Evolutionary conservation across 495 filamentous ascomycete genomes (phyloP), one percentile per base, ranked within the genome.

Genomic region (Neurospora discreta): DNA sequence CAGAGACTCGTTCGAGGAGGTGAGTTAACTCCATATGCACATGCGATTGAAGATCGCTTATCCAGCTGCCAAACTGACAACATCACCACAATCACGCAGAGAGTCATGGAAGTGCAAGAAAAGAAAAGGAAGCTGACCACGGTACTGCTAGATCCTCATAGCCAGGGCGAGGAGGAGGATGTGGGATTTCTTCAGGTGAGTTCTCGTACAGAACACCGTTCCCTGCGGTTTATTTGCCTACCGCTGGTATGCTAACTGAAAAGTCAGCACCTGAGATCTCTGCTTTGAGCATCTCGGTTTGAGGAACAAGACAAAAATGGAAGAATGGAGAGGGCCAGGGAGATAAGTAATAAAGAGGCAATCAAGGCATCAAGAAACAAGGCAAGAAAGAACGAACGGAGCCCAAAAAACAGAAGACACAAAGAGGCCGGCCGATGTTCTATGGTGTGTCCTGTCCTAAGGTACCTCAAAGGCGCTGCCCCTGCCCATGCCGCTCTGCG

Each of bases 1-100:
- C 1, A 58, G 70, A n/a, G 77, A 81, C 68, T 74, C 81, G 2
- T 81, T 83, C 72, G 81, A 83, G 52, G 78, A 83, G 72, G 79
- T 79, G 16, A 71, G 46, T 71, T 3, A 5, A 5, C 11, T 23
- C 3, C 3, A 10, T 36, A 36, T 5, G 6, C 18, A 1, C 3
- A 46, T n/a, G 23, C 0, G n/a, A 11, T 1, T 23, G 9, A 46
- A 20, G 0, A 20, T 46, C 0, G 0, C 13, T 23, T 10, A 13
- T 6, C 10, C n/a, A 52, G 10, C 20, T 13, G 0, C 13, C 44
- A 23, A 52, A 52, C 44, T 52, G 20, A 52, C 44, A 2, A 46
- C 0, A 23, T 46, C 3, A 3, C n/a, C 3, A 0, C 4, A 23
- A 20, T 2, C 0, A 46, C 44, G 10, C n/a, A 46, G n/a, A 52